Conservation (phyloP, 257 asterid genomes). For the Gardenia jasminoides region DNA sequence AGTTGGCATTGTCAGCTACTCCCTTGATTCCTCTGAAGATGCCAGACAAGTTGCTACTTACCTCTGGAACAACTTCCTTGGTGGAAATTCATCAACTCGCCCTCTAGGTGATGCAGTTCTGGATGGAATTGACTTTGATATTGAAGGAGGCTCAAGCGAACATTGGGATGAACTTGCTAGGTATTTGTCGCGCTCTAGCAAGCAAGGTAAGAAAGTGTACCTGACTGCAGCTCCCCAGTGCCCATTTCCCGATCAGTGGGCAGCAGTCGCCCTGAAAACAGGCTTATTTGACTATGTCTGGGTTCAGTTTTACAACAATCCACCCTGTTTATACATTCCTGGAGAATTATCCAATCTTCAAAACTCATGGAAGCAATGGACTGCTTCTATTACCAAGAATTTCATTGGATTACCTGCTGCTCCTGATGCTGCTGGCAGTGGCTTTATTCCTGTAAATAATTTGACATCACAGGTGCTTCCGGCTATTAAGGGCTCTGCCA, state of each 20-base stretch:
- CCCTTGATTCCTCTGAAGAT: slow-evolving; percentile 40
- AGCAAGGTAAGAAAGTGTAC: slow-evolving; percentile 42
- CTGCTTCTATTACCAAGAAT: slow-evolving; percentile 40
- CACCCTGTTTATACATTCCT: slow-evolving; percentile 46
- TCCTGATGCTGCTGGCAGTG: slow-evolving; percentile 57
- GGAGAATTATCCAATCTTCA: slow-evolving; percentile 32
- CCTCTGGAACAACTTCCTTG: slow-evolving; percentile 55
- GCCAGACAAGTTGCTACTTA: slow-evolving; percentile 47
- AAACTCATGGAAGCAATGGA: slow-evolving; percentile 47
- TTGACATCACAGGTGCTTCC: slow-evolving; percentile 49
- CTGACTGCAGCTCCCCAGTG: slow-evolving; percentile 64
- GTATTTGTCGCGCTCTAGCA: slow-evolving; percentile 33
- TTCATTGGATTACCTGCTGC: slow-evolving; percentile 63
- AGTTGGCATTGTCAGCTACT: slow-evolving; percentile 49
- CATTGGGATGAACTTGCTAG: slow-evolving; percentile 57
- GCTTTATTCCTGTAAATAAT: slow-evolving; percentile 47
- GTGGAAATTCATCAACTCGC: slow-evolving; percentile 41
- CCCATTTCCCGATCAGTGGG: slow-evolving; percentile 56
- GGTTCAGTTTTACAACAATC: slow-evolving; percentile 63
- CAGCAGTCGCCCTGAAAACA: slow-evolving; percentile 49
- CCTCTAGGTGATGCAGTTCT: slow-evolving; percentile 48
- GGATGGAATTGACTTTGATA: slow-evolving; percentile 62
- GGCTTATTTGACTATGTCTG: slow-evolving; percentile 61
- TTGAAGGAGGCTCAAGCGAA: slow-evolving; percentile 47
- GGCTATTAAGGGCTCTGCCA: slow-evolving; percentile 44